phyloP scores from a whole-genome alignment of 305 asterid genomes.

The Fraxinus nigra region DNA sequence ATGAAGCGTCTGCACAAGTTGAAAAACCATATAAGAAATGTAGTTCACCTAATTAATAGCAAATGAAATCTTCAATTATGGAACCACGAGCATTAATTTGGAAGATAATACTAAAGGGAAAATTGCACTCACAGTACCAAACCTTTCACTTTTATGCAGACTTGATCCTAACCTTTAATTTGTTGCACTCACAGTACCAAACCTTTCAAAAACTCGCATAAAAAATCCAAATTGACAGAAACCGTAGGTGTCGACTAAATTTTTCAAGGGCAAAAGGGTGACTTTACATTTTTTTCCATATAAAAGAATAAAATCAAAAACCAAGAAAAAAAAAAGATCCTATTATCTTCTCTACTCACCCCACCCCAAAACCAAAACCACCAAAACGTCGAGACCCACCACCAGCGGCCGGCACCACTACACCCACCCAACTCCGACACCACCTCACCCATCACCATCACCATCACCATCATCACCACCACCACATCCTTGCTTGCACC shows the following conservation, averaged over 20 bases:
- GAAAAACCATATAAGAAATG: slow-evolving; percentile 20
- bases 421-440: not conserved
- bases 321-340: not conserved
- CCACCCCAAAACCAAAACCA: not conserved
- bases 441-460: not conserved
- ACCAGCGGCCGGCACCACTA: not conserved
- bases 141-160: too few relatives aligned
- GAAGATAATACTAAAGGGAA: too few relatives aligned
- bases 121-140: too few relatives aligned
- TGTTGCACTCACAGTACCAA: too few relatives aligned
- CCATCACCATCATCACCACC: not conserved
- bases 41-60: slow-evolving; percentile 17
- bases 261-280: too few relatives aligned
- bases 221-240: too few relatives aligned
- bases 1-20: slow-evolving; percentile 81
- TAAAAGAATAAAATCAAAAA: too few relatives aligned
- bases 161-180: too few relatives aligned
- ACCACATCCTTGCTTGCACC: slow-evolving; percentile 81
- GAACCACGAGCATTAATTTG: not conserved
- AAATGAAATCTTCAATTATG: slow-evolving; percentile 17
- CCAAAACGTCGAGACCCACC: not conserved
- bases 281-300: too few relatives aligned
- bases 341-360: not conserved
- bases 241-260: too few relatives aligned
- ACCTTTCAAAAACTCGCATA: too few relatives aligned